These are phyloP conservation scores for Pseudocercospora pini-densiflorae DNA, from an alignment of 2,329 filamentous ascomycete genomes.

Conservation along the genomic window DNA sequence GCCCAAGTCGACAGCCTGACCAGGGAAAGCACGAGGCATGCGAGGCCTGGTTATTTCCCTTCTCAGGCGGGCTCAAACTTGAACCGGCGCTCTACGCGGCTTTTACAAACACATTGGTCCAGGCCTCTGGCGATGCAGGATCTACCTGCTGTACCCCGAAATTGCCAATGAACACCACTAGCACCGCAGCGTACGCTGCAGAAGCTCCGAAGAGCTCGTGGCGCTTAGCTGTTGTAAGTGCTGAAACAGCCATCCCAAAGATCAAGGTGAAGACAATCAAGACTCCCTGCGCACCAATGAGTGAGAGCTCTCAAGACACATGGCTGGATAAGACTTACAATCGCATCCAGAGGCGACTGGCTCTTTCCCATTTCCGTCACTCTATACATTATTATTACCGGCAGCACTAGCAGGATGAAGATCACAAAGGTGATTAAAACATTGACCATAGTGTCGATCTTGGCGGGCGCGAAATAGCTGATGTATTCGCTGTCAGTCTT, in stretches of 20 bases:
- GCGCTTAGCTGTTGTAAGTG: constrained; percentile 30
- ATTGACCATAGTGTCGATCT: constrained; percentile 48
- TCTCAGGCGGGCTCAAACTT: no score
- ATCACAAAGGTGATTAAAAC: constrained; percentile 50
- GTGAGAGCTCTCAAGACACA: neutral
- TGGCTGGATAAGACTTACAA: constrained; percentile 32
- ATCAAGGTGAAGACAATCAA: constrained; percentile 48
- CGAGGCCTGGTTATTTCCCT: no score
- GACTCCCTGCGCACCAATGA: constrained; percentile 22
- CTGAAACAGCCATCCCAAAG: constrained; percentile 33
- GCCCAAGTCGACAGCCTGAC: no score
- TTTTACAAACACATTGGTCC: neutral
- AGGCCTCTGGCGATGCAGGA: neutral
- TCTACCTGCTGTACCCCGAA: constrained; percentile 21
- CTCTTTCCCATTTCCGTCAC: constrained; percentile 37
- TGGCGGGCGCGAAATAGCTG: constrained; percentile 43
- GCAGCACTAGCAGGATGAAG: constrained; percentile 47
- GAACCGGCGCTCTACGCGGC: no score
- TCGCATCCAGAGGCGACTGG: constrained; percentile 44
- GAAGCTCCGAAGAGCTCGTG: constrained; percentile 35
- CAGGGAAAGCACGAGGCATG: no score
- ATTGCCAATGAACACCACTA: constrained; percentile 36
- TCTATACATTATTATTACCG: constrained; percentile 47
- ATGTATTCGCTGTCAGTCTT: constrained; percentile 44
- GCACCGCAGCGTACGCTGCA: constrained; percentile 33